Evolutionary conservation across 75 land plant genomes (phyloP).

Genomic region (Pseudotsuga menziesii): DNA sequence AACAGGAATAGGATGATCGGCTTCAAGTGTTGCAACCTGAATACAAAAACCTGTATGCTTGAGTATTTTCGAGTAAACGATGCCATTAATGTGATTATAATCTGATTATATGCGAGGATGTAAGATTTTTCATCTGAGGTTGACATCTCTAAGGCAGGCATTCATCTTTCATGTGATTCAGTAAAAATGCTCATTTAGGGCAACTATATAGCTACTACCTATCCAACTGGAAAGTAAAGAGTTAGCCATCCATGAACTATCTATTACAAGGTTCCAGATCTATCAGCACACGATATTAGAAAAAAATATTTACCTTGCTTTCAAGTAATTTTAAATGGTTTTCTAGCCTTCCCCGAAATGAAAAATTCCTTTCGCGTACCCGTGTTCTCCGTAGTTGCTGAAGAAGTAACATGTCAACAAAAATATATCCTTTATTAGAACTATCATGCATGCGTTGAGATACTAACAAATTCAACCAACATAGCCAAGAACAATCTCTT

Average conservation of each 20-base stretch:
- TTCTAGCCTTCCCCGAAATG: conserved; percentile 1
- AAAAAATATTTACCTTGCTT: conserved; percentile 1
- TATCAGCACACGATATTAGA: neutral
- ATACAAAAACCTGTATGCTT: conserved; percentile 1
- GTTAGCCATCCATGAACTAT: neutral
- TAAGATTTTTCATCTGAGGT: neutral
- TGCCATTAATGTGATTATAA: neutral
- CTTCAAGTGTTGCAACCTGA: conserved; percentile 59
- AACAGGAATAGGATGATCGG: conserved; percentile 53
- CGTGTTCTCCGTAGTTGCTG: conserved; percentile 6
- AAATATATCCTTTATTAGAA: neutral
- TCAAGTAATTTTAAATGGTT: conserved; percentile 1
- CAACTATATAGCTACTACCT: neutral
- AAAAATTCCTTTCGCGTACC: conserved; percentile 2
- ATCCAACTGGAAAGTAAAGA: neutral
- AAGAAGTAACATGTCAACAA: neutral
- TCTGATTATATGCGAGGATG: neutral
- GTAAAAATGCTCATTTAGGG: neutral
- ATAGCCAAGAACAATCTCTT: conserved; percentile 2
- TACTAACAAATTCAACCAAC: neutral
- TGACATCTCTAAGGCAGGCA: neutral
- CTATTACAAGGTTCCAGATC: neutral
- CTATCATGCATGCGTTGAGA: neutral
- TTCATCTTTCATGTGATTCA: neutral
- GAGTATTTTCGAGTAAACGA: neutral